phyloP scores from a whole-genome alignment of 345 rosid species.

The Citrus mangshanensis region DNA sequence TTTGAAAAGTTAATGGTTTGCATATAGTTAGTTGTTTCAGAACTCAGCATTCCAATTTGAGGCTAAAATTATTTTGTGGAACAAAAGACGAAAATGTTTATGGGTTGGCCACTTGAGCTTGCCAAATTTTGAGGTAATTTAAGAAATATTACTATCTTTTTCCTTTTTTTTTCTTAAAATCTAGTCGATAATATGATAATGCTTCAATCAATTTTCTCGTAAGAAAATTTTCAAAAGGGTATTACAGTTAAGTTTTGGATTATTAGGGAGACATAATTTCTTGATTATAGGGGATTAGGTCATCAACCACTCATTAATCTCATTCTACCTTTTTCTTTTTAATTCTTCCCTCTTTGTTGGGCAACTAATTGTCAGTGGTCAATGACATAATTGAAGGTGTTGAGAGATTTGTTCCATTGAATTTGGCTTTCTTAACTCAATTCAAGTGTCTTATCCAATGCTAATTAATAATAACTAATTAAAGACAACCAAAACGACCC shows the following conservation, averaged over 20 bases:
- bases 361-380: slow-evolving; percentile 38
- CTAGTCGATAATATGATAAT: slow-evolving; percentile 12
- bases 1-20: slow-evolving; percentile 6
- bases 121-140: slow-evolving; percentile 5
- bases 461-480: neutral
- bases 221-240: neutral
- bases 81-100: neutral
- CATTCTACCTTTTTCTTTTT: neutral
- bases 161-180: neutral
- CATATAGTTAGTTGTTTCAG: slow-evolving; percentile 6
- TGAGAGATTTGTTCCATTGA: slow-evolving; percentile 34
- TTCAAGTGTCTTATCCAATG: slow-evolving; percentile 14
- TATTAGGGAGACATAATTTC: neutral
- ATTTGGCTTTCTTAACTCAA: slow-evolving; percentile 32
- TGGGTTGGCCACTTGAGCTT: slow-evolving; percentile 13
- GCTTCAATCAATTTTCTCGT: neutral
- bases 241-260: slow-evolving; percentile 18
- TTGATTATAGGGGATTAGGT: slow-evolving; percentile 26
- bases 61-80: slow-evolving; percentile 7
- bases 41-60: slow-evolving; percentile 27
- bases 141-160: slow-evolving; percentile 2
- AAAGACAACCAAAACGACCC: slow-evolving; percentile 6
- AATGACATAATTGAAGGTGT: slow-evolving; percentile 29
- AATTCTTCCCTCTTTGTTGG: slow-evolving; percentile 28
- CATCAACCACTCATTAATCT: slow-evolving; percentile 12